phyloP scores from a whole-genome alignment of 75 land plant species.

The Isoetes taiwanensis region DNA sequence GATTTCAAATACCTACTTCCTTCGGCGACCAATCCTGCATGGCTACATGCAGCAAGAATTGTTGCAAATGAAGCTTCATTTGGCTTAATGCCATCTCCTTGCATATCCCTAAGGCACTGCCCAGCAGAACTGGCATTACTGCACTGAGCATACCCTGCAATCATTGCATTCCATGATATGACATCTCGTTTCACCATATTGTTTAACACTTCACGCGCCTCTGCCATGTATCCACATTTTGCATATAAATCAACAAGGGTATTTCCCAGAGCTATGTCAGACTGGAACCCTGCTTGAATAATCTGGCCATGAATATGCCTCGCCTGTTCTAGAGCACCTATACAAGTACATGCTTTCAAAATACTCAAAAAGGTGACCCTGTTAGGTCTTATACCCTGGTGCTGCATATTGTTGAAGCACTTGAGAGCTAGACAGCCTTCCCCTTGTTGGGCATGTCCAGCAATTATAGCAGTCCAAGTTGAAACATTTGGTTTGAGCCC shows the following conservation, averaged over 20 bases:
- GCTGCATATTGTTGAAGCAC: neutral
- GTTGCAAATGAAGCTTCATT: slow-evolving; percentile 8
- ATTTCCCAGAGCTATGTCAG: slow-evolving; percentile 1
- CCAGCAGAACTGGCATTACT: neutral
- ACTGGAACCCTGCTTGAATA: neutral
- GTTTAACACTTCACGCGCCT: slow-evolving; percentile 10
- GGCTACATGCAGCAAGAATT: slow-evolving; percentile 15
- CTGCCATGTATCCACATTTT: neutral
- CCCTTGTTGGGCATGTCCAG: slow-evolving; percentile 7
- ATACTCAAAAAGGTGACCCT: neutral
- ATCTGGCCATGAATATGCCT: neutral
- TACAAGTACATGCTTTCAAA: slow-evolving; percentile 5
- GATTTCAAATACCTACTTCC: slow-evolving; percentile 4
- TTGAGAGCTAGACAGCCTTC: neutral
- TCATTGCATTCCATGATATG: slow-evolving; percentile 14
- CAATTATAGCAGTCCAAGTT: slow-evolving; percentile 6
- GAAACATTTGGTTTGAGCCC: no score
- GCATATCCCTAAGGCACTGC: slow-evolving; percentile 8
- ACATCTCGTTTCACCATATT: slow-evolving; percentile 10
- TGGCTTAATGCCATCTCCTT: slow-evolving; percentile 3
- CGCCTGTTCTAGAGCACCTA: neutral
- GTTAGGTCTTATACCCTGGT: neutral
- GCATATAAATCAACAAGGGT: slow-evolving; percentile 10
- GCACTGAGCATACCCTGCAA: slow-evolving; percentile 9
- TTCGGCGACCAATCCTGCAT: slow-evolving; percentile 3